Base-by-base conservation (phyloP, 352 stramenopile species). In the Pseudoperonospora humuli region DNA sequence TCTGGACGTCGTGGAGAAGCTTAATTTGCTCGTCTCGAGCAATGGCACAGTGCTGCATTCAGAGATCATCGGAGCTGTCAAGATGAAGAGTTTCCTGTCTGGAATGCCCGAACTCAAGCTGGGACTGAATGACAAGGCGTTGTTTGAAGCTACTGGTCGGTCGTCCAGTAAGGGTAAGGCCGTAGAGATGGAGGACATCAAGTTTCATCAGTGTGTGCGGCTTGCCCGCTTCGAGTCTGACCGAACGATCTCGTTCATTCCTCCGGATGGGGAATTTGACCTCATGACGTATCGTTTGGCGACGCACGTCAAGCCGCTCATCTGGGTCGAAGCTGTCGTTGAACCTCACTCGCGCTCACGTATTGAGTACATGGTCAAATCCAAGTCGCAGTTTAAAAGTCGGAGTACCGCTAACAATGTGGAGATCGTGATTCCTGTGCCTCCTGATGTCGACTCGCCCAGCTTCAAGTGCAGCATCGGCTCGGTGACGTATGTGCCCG, bases 41-140 rank as follows among this genome's bases (percentile, higher is more conserved):
- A 98, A 97, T 59, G 97, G 97, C 23, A 98, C 95, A 8, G 96
- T 99, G 17, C 62, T 99, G 26, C 88, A 98, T 64, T 97, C 80
- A 37, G 96, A 99, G 65, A 99, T 99, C 52, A 78, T 98, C 10
- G 96, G 96, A 17, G 93, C 90, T 5, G 89, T 99, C 25, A 97
- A 95, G 57, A 99, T 98, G 93, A 97, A 96, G 61, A 98, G 91
- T n/a, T 98, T 98, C 47, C 67, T 99, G 34, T 96, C 79, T 3
- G 96, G 97, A 14, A 99, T 99, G 96, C 97, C 97, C 1, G 96
- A 99, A 57, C 74, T 99, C 26, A 99, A 99, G 76, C 81, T 99
- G 6, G 97, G 95, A 1, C 72, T 99, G 19, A 99, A 99, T 63
- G 97, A 99, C 72, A 99, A 99, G 73, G 77, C 98, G 24, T 94